Base-by-base conservation (phyloP, 2,329 filamentous ascomycete species). In the Sclerotinia minor region DNA sequence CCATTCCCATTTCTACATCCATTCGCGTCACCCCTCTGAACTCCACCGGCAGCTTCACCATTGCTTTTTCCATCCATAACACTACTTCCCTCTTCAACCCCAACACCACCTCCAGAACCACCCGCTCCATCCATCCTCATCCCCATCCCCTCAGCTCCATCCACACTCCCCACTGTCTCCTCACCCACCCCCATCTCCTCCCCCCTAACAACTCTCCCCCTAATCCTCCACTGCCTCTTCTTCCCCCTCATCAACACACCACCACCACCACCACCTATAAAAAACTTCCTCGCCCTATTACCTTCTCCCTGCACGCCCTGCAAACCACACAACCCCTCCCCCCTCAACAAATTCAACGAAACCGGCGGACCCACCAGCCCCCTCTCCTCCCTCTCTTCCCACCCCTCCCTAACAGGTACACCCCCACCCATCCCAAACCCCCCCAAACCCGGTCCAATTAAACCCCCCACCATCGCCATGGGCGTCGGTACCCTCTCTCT, bases 141-240 rank as follows among this genome's bases (percentile, higher is more conserved):
- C 21, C 32, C 2, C 35, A 45, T 8, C 5, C 38, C 35, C 60
- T n/a, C n/a, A n/a, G n/a, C n/a, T 13, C 17, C 55, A 29, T 26
- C 21, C 24, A 5, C 15, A 38, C 32, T n/a, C 0, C 9, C 47
- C 1, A 13, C n/a, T 1, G 9, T 17, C 15, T 5, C 15, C 24
- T 19, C 59, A 11, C 15, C 13, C 5, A 2, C 29, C 15, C 21
- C 57, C 15, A 24, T 2, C 21, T 17, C 38, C n/a, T 15, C 45
- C 19, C n/a, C 38, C 21, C 24, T 32, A 8, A 41, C 47, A 64
- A 24, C 63, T 15, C 63, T 55, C 45, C 52, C 47, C 17, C 52
- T 41, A 59, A 65, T 58, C n/a, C 21, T 59, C 53, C 64, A 65
- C n/a, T 29, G 32, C 24, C 52, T 65, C 53, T n/a, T 65, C n/a